Evolutionary conservation across 805 yeast genomes (phyloP).

Genomic region (Candida mattraensis): DNA sequence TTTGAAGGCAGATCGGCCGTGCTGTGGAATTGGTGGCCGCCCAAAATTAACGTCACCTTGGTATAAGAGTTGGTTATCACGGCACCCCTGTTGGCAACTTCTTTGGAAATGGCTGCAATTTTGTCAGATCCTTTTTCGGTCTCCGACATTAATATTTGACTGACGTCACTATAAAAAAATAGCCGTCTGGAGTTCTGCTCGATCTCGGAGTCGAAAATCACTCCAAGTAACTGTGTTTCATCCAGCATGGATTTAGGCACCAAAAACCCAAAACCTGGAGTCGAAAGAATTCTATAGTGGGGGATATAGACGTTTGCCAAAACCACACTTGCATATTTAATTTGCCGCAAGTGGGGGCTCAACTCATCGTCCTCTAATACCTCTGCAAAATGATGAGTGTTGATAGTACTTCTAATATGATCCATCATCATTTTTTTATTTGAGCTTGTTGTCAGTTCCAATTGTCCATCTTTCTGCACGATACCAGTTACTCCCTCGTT

Average conservation of each 20-base stretch:
- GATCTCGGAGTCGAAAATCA: conserved; percentile 86
- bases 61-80: conserved; percentile 44
- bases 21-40: conserved; percentile 50
- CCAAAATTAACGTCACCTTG: conserved; percentile 86
- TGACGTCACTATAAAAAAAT: conserved; percentile 23
- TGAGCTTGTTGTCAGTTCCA: conserved; percentile 3
- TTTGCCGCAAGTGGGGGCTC: conserved; percentile 15
- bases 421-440: conserved; percentile 30
- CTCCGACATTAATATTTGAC: conserved; percentile 10
- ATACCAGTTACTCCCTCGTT: conserved; percentile 27
- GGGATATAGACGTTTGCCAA: conserved; percentile 70
- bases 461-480: conserved; percentile 17
- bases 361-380: conserved; percentile 27
- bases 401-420: conserved; percentile 61
- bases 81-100: conserved; percentile 19
- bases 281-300: conserved; percentile 38
- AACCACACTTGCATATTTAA: conserved; percentile 50
- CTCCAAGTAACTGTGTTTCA: conserved; percentile 67
- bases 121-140: conserved; percentile 1
- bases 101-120: conserved; percentile 18
- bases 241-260: conserved; percentile 58
- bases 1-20: conserved; percentile 22
- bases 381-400: conserved; percentile 40
- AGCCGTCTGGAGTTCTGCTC: conserved; percentile 49
- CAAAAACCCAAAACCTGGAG: conserved; percentile 80